These are phyloP conservation scores for Saccharomycopsis selenospora DNA, from an alignment of 805 yeast species.

Conservation along the genomic window DNA sequence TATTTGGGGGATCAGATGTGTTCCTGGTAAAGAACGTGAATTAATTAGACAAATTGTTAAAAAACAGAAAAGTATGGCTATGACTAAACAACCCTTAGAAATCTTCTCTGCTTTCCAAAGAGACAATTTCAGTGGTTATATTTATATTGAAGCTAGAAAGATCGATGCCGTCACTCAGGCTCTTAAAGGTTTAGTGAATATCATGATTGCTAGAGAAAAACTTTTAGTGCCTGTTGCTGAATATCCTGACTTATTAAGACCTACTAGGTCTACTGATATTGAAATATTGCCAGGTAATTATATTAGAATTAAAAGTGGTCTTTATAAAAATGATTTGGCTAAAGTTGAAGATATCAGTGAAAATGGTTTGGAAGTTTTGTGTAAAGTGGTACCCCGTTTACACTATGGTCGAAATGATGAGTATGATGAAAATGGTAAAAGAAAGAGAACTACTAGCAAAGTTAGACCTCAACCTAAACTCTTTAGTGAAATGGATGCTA, in stretches of 20 bases:
- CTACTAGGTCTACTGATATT: conserved; percentile 79
- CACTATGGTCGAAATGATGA: conserved; percentile 71
- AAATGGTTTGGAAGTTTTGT: conserved; percentile 90
- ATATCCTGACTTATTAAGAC: conserved; percentile 86
- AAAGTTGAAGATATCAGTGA: conserved; percentile 89
- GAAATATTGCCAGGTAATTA: conserved; percentile 88
- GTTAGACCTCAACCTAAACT: conserved; percentile 61
- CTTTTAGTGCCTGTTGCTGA: conserved; percentile 92
- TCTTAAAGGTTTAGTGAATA: conserved; percentile 81
- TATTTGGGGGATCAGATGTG: conserved; percentile 91
- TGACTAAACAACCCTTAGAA: conserved; percentile 71
- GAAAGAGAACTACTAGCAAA: conserved; percentile 35
- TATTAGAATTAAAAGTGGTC: conserved; percentile 85
- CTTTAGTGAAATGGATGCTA: conserved; percentile 84
- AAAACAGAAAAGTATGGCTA: conserved; percentile 71
- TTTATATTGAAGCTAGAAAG: conserved; percentile 90
- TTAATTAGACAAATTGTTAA: conserved; percentile 77
- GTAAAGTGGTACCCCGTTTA: conserved; percentile 86
- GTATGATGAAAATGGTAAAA: conserved; percentile 46
- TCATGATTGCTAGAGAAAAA: conserved; percentile 56
- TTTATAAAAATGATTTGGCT: conserved; percentile 88
- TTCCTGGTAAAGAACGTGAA: conserved; percentile 90
- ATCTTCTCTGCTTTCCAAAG: conserved; percentile 89
- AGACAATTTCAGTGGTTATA: conserved; percentile 85
- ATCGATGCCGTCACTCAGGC: conserved; percentile 89